These are phyloP conservation scores for Sonneratia alba DNA, from an alignment of 345 rosid genomes.

Conservation along the genomic window DNA sequence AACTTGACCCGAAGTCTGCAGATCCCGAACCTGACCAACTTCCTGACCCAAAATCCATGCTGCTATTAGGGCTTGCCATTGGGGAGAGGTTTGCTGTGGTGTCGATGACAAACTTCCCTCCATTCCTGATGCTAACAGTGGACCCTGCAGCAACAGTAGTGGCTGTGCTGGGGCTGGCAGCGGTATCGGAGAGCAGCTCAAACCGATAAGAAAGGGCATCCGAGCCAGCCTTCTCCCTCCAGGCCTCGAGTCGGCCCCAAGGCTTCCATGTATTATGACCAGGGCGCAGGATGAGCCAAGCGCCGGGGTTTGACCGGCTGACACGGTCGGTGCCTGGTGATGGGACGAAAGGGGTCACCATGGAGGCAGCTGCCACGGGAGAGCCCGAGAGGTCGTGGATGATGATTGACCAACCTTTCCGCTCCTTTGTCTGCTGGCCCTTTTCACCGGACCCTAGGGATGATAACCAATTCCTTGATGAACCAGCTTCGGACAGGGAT, in stretches of 20 bases:
- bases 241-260: slow-evolving; percentile 91
- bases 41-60: slow-evolving; percentile 71
- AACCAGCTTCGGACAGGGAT: slow-evolving; percentile 23
- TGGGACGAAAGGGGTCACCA: slow-evolving; percentile 96
- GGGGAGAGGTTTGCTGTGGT: slow-evolving; percentile 55
- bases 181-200: slow-evolving; percentile 57
- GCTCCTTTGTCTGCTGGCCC: slow-evolving; percentile 49
- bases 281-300: slow-evolving; percentile 91
- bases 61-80: slow-evolving; percentile 58
- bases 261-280: slow-evolving; percentile 79
- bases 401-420: slow-evolving; percentile 91
- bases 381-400: slow-evolving; percentile 95
- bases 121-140: slow-evolving; percentile 43
- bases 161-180: slow-evolving; percentile 16
- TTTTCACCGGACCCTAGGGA: slow-evolving; percentile 38
- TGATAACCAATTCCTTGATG: slow-evolving; percentile 38
- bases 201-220: slow-evolving; percentile 64
- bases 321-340: slow-evolving; percentile 82
- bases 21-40: slow-evolving; percentile 72
- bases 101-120: slow-evolving; percentile 77
- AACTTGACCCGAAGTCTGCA: slow-evolving; percentile 22
- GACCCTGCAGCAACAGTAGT: slow-evolving; percentile 36
- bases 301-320: slow-evolving; percentile 76
- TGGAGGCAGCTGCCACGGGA: slow-evolving; percentile 92
- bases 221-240: slow-evolving; percentile 56